Conservation (phyloP, 2,329 filamentous ascomycete genomes). For the Aurifilum marmelostoma region DNA sequence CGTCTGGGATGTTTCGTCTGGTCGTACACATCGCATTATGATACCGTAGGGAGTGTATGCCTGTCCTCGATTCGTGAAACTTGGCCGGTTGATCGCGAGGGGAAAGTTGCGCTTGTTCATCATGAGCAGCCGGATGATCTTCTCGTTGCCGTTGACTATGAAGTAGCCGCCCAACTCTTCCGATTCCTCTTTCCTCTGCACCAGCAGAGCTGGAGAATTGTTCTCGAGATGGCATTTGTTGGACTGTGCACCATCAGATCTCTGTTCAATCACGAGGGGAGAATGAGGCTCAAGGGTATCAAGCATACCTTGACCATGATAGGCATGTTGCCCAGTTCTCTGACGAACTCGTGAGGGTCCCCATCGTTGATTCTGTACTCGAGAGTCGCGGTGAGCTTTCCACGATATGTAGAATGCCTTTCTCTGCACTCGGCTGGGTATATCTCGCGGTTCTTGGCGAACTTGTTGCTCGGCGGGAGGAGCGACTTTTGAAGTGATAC, state of each 20-base stretch:
- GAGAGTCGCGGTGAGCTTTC: constrained; percentile 79
- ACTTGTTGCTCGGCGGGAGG: constrained; percentile 81
- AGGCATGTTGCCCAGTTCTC: constrained; percentile 86
- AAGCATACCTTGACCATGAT: constrained; percentile 85
- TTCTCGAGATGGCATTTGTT: constrained; percentile 90
- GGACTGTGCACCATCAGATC: constrained; percentile 55
- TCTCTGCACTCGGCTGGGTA: constrained; percentile 93
- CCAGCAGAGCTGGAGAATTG: constrained; percentile 79
- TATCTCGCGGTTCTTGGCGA: constrained; percentile 81
- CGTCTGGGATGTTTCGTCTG: constrained; percentile 97
- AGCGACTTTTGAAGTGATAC: constrained; percentile 81
- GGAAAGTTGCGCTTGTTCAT: constrained; percentile 92
- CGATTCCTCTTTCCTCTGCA: constrained; percentile 88
- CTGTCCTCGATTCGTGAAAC: constrained; percentile 84
- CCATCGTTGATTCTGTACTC: constrained; percentile 88
- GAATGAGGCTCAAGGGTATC: constrained; percentile 27
- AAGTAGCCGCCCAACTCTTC: constrained; percentile 98
- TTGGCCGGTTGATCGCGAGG: constrained; percentile 88
- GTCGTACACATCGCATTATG: constrained; percentile 86
- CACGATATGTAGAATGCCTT: constrained; percentile 87
- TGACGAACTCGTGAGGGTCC: constrained; percentile 77
- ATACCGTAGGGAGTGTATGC: constrained; percentile 90
- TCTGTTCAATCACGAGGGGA: neutral
- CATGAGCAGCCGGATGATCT: constrained; percentile 90
- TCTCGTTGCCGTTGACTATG: constrained; percentile 96